Evolutionary conservation across 1,284 basidiomycete species (phyloP).

Genomic region (Ceratobasidium papillatum): DNA sequence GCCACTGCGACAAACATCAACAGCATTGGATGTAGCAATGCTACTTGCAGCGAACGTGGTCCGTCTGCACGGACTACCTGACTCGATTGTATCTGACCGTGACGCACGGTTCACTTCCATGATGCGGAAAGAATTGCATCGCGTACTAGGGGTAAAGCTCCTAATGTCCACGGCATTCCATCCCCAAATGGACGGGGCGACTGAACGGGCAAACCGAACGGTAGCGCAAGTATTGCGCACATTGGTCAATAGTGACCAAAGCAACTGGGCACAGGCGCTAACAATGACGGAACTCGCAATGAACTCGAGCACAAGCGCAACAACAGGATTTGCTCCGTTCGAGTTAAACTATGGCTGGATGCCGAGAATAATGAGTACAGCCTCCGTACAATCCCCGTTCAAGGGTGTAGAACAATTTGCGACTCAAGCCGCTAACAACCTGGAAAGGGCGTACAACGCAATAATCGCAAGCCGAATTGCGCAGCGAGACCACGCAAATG

Average conservation of each 20-base stretch:
- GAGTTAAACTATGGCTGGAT: conserved; percentile 49
- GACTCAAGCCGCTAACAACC: neutral
- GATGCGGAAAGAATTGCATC: conserved; percentile 56
- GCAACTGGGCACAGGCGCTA: conserved; percentile 54
- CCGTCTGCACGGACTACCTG: conserved; percentile 55
- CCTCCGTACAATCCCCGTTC: no score
- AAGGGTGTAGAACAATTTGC: neutral
- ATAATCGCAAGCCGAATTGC: conserved; percentile 6
- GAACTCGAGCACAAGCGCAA: conserved; percentile 48
- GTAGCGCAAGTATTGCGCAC: conserved; percentile 53
- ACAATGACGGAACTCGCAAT: conserved; percentile 55
- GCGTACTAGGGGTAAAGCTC: conserved; percentile 52
- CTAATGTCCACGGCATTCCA: conserved; percentile 54
- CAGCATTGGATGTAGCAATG: conserved; percentile 54
- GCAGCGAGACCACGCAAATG: neutral
- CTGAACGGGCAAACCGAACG: neutral
- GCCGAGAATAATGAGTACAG: conserved; percentile 44
- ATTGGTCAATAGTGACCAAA: conserved; percentile 52
- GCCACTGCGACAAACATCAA: conserved; percentile 49
- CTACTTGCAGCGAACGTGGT: conserved; percentile 54
- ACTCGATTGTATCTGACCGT: conserved; percentile 55
- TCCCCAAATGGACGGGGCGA: neutral
- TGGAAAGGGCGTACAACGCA: neutral
- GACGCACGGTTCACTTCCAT: conserved; percentile 54
- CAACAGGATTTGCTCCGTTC: conserved; percentile 53